Conservation (phyloP, 2,329 filamentous ascomycete genomes). For the Zymoseptoria crescenta region DNA sequence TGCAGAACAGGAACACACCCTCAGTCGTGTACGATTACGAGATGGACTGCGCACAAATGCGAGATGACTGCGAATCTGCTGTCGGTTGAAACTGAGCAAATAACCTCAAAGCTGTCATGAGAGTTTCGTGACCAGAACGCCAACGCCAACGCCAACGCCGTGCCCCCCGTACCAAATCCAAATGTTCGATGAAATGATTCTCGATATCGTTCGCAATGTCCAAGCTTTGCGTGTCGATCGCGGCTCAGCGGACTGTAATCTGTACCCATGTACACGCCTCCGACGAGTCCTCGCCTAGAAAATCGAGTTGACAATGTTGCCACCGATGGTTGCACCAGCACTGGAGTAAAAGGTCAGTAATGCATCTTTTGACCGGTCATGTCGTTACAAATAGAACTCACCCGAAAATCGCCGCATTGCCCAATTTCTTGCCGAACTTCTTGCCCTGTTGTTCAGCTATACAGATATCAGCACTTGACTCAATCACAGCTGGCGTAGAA, state of each 20-base stretch:
- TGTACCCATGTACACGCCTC: background rate
- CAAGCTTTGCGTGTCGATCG: background rate
- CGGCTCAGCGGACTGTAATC: background rate
- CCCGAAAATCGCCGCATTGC: slow-evolving; percentile 78
- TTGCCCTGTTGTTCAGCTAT: slow-evolving; percentile 17
- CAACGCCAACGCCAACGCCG: background rate
- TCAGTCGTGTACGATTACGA: too few relatives aligned
- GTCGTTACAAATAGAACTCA: background rate
- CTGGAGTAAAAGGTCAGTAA: background rate
- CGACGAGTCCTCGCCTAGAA: slow-evolving; percentile 5
- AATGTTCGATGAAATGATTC: background rate
- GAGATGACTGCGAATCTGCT: background rate
- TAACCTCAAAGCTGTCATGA: background rate
- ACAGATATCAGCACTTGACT: background rate
- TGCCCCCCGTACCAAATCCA: background rate
- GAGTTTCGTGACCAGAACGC: background rate
- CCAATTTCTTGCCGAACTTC: slow-evolving; percentile 67
- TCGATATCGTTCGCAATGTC: background rate
- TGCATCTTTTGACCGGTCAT: too few relatives aligned
- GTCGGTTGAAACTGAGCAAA: background rate
- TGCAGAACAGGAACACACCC: background rate
- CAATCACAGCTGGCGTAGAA: too few relatives aligned
- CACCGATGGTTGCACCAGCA: slow-evolving; percentile 82
- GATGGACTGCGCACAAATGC: too few relatives aligned
- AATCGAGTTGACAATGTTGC: slow-evolving; percentile 31